A percentile compares a stretch with the other conserved stretches of the same genome.
phyloP scores from a whole-genome alignment of 73 alveolate species.

The Paraurostyla sp. region DNA sequence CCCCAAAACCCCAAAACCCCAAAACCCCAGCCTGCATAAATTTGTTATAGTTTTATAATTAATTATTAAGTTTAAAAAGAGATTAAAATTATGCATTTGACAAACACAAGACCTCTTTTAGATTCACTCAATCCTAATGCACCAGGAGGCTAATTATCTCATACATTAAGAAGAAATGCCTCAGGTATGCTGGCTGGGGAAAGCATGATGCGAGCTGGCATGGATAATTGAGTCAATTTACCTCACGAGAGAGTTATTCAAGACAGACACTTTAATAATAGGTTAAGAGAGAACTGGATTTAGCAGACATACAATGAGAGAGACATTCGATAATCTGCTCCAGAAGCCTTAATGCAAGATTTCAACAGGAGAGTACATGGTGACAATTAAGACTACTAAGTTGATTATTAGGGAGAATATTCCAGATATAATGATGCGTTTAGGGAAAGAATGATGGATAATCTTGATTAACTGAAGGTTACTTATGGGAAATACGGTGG shows the following conservation, averaged over 20 bases:
- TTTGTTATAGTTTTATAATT: no score
- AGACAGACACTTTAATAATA: slow-evolving; percentile 36
- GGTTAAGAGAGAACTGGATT: slow-evolving; percentile 46
- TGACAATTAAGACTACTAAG: slow-evolving; percentile 9
- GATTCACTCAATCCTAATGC: background rate
- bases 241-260: slow-evolving; percentile 41
- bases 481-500: slow-evolving; percentile 22
- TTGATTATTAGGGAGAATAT: slow-evolving; percentile 25
- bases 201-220: slow-evolving; percentile 24
- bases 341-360: slow-evolving; percentile 16
- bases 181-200: slow-evolving; percentile 53
- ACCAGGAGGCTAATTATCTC: background rate
- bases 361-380: slow-evolving; percentile 48
- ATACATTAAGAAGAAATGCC: slow-evolving; percentile 35
- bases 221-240: background rate
- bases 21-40: no score
- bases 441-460: slow-evolving; percentile 46
- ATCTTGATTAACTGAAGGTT: background rate
- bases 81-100: background rate
- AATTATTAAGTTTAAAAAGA: no score
- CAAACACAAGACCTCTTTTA: slow-evolving; percentile 26
- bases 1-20: no score
- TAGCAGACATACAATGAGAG: background rate
- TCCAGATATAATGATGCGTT: slow-evolving; percentile 32
- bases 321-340: slow-evolving; percentile 18